A percentile compares a stretch with the other conserved stretches of the same genome.
Evolutionary conservation across 2,329 filamentous ascomycete species (phyloP).

Genomic region (Chaetomiaceae sp.): DNA sequence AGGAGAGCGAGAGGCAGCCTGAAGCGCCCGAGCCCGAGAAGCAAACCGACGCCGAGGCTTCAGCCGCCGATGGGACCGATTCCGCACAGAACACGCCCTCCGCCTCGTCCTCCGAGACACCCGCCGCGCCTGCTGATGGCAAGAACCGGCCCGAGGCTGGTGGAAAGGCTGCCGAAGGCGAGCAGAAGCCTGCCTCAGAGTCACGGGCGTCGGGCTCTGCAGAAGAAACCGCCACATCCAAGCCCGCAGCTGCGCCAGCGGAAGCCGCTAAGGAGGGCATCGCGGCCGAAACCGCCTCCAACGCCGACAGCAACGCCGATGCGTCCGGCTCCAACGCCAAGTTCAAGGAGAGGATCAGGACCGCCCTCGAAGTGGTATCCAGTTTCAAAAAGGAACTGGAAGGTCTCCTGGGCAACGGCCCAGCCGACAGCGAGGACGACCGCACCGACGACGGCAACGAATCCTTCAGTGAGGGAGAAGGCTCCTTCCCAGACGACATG

Average conservation of each 20-base stretch:
- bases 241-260: too few relatives aligned
- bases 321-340: background rate
- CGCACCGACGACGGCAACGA: too few relatives aligned
- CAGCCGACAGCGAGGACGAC: background rate
- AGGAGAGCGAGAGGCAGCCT: background rate
- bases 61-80: background rate
- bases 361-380: constrained; percentile 10
- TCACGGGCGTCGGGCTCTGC: too few relatives aligned
- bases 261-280: too few relatives aligned
- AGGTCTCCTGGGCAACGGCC: constrained; percentile 4
- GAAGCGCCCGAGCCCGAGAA: background rate
- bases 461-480: too few relatives aligned
- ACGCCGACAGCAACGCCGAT: background rate
- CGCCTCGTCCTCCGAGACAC: background rate
- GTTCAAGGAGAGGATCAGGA: constrained; percentile 10
- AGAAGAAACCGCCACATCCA: too few relatives aligned
- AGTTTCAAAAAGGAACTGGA: constrained; percentile 16
- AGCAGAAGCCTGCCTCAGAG: background rate
- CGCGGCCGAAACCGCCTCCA: background rate
- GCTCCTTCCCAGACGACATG: too few relatives aligned
- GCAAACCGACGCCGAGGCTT: background rate
- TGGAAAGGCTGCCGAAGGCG: background rate
- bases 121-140: background rate
- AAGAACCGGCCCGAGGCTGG: too few relatives aligned
- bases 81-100: constrained; percentile 12